Conservation (phyloP, 2,329 filamentous ascomycete genomes). For the Aspergillus awamori region DNA sequence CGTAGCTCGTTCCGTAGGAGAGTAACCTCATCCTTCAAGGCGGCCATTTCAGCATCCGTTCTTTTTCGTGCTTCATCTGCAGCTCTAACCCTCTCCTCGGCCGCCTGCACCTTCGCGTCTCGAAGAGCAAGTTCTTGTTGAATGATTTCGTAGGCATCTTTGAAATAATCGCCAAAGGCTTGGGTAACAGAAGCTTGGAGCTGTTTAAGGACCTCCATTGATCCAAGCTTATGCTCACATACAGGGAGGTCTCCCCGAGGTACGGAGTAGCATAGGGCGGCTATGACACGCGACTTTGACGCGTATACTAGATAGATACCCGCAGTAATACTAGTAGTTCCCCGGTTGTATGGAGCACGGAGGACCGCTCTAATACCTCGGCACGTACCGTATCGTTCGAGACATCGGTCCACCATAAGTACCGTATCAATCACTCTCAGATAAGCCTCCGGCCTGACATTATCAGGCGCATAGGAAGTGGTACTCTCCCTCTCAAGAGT, state of each 20-base stretch:
- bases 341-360: too few relatives aligned
- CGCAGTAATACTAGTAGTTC: neutral
- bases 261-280: neutral
- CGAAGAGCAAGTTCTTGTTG: constrained; percentile 26
- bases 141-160: constrained; percentile 31
- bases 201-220: constrained; percentile 38
- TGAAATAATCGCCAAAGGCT: constrained; percentile 31
- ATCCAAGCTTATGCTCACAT: neutral
- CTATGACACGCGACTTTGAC: neutral
- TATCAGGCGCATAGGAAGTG: neutral
- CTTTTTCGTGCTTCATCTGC: constrained; percentile 26
- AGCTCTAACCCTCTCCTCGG: constrained; percentile 24
- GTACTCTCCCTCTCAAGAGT: neutral
- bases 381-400: neutral
- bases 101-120: constrained; percentile 26
- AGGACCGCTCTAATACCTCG: neutral
- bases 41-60: constrained; percentile 19
- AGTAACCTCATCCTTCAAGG: constrained; percentile 27
- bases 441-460: constrained; percentile 13
- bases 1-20: constrained; percentile 27
- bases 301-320: neutral
- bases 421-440: constrained; percentile 4
- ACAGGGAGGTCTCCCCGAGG: neutral
- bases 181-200: constrained; percentile 35
- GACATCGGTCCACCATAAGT: neutral